Conservation (phyloP, 2,329 filamentous ascomycete genomes). For the Ramularia endophylla region DNA sequence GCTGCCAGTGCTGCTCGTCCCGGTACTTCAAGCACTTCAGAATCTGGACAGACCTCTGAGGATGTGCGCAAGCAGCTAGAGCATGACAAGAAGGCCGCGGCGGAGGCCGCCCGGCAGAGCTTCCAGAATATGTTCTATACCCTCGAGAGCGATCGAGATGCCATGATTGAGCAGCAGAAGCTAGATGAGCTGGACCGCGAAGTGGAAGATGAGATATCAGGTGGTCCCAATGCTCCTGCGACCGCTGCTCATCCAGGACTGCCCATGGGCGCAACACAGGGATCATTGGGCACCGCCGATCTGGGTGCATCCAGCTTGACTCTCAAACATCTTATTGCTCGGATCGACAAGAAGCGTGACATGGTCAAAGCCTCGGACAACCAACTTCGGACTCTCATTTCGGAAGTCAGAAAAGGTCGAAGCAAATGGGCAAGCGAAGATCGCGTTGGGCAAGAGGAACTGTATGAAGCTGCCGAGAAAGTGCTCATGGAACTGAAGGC, state of each 20-base stretch:
- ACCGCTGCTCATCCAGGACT: slow-evolving; percentile 43
- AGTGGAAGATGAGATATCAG: slow-evolving; percentile 89
- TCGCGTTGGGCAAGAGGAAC: slow-evolving; percentile 92
- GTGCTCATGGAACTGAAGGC: slow-evolving; percentile 96
- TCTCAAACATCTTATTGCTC: slow-evolving; percentile 91
- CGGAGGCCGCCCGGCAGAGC: slow-evolving; percentile 80
- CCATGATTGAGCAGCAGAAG: slow-evolving; percentile 96
- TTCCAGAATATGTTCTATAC: slow-evolving; percentile 96
- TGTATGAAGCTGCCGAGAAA: slow-evolving; percentile 95
- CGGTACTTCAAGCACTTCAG: slow-evolving; percentile 46
- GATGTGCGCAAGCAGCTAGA: slow-evolving; percentile 91
- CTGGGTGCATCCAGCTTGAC: slow-evolving; percentile 93
- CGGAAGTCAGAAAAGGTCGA: slow-evolving; percentile 93
- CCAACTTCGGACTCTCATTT: slow-evolving; percentile 86
- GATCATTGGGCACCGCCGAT: slow-evolving; percentile 87
- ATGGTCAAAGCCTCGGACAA: slow-evolving; percentile 88
- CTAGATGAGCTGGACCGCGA: slow-evolving; percentile 95
- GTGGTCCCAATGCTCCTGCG: slow-evolving; percentile 39
- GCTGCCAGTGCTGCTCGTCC: slow-evolving; percentile 52
- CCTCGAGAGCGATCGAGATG: slow-evolving; percentile 87
- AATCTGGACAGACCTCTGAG: slow-evolving; percentile 66
- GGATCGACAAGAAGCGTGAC: slow-evolving; percentile 88
- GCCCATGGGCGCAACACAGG: slow-evolving; percentile 61
- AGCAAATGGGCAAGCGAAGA: slow-evolving; percentile 99
- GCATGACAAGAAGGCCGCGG: slow-evolving; percentile 82